Conservation (phyloP, 805 yeast genomes). For the Saccharomycopsis fibuligera region DNA sequence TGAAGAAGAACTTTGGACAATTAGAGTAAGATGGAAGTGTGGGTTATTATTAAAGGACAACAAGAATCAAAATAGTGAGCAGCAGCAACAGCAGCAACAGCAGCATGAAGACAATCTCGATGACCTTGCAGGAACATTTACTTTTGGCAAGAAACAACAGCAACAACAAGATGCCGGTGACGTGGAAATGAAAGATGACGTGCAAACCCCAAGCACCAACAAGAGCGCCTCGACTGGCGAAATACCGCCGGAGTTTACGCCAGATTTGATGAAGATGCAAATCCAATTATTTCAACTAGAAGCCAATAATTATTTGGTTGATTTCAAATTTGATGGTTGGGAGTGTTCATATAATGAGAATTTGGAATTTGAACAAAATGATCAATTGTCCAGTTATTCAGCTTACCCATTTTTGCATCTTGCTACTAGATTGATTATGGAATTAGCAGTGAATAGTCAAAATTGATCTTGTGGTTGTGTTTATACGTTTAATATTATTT, state of each 20-base stretch:
- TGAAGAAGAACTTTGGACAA: conserved; percentile 94
- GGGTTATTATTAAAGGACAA: conserved; percentile 25
- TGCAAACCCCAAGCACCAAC: not conserved
- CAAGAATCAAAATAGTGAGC: not conserved
- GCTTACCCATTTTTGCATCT: conserved; percentile 93
- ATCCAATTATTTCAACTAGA: conserved; percentile 93
- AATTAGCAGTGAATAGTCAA: conserved; percentile 90
- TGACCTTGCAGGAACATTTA: conserved; percentile 12
- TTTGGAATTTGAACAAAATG: conserved; percentile 33
- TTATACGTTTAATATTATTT: too few species aligned
- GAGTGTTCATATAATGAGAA: conserved; percentile 37
- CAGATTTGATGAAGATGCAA: conserved; percentile 92
- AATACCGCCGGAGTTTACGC: conserved; percentile 33
- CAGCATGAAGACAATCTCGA: conserved; percentile 11
- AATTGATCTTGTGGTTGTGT: conserved; percentile 11
- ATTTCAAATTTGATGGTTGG: conserved; percentile 98
- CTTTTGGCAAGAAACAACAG: conserved; percentile 11
- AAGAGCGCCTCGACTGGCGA: not conserved
- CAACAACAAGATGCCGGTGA: conserved; percentile 3
- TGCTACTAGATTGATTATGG: conserved; percentile 91
- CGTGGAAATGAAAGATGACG: not conserved
- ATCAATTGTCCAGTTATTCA: conserved; percentile 82
- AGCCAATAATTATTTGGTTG: conserved; percentile 92
- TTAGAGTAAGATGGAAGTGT: conserved; percentile 89
- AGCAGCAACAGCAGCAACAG: too few species aligned